A percentile compares a stretch with the other conserved stretches of the same genome.
Evolutionary conservation across 345 rosid species (phyloP).

Genomic region (Eutrema japonicum): DNA sequence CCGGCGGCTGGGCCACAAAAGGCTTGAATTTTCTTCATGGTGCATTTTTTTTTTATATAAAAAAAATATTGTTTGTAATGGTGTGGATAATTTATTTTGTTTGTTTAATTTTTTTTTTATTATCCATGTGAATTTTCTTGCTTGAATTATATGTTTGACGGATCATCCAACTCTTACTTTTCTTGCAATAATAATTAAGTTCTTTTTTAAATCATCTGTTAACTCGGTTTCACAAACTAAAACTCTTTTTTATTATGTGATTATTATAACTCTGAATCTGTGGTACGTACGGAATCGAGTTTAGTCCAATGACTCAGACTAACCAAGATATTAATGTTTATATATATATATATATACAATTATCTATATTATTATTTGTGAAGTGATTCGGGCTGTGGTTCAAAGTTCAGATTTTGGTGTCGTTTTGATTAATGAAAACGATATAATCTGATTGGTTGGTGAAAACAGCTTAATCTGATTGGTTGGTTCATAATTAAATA

Average conservation of each 20-base stretch:
- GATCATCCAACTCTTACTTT: neutral
- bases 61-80: conserved; percentile 25
- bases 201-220: neutral
- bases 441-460: too few species aligned
- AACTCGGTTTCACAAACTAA: neutral
- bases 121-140: conserved; percentile 41
- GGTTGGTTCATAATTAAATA: too few species aligned
- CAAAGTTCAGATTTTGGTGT: too few species aligned
- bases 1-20: conserved; percentile 48
- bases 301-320: neutral
- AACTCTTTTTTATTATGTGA: neutral
- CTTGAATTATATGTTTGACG: conserved; percentile 8
- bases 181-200: neutral
- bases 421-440: too few species aligned
- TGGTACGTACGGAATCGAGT: neutral
- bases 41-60: conserved; percentile 1
- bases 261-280: conserved; percentile 2
- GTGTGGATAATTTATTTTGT: conserved; percentile 38
- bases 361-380: too few species aligned
- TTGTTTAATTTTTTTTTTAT: conserved; percentile 27
- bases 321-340: neutral
- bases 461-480: too few species aligned
- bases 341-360: too few species aligned
- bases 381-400: too few species aligned
- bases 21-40: conserved; percentile 43